Evolutionary conservation across 73 alveolate species (phyloP).

Genomic region (Breviolum minutum): DNA sequence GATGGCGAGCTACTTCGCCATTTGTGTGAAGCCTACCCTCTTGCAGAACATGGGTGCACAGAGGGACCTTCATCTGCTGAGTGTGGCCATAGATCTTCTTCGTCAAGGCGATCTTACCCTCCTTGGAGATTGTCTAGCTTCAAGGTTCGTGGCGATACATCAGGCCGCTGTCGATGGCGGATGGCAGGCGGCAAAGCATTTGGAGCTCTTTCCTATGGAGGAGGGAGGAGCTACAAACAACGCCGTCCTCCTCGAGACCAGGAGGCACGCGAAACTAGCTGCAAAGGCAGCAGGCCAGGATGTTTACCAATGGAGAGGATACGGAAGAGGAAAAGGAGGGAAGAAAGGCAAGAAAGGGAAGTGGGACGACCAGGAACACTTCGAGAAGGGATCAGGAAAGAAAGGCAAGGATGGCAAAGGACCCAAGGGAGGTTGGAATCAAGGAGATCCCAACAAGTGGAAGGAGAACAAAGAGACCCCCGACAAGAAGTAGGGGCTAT

Average conservation of each 20-base stretch:
- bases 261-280: not conserved
- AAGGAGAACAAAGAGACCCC: too few species aligned
- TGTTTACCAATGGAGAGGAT: not conserved
- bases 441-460: too few species aligned
- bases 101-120: not conserved
- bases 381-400: not conserved
- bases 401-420: not conserved
- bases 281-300: not conserved
- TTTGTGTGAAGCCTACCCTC: not conserved
- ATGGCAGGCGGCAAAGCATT: not conserved
- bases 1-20: not conserved
- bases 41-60: not conserved
- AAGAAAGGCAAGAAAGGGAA: not conserved
- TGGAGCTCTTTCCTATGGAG: not conserved
- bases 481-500: too few species aligned
- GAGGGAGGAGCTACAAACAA: not conserved
- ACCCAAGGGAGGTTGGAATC: not conserved
- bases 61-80: not conserved
- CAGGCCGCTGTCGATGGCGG: not conserved
- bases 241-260: not conserved
- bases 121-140: not conserved
- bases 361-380: not conserved
- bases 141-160: not conserved
- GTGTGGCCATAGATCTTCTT: not conserved
- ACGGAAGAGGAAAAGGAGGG: too few species aligned